Base-by-base conservation (phyloP, 2,329 filamentous ascomycete species). In the Verticillium zaregamsianum region DNA sequence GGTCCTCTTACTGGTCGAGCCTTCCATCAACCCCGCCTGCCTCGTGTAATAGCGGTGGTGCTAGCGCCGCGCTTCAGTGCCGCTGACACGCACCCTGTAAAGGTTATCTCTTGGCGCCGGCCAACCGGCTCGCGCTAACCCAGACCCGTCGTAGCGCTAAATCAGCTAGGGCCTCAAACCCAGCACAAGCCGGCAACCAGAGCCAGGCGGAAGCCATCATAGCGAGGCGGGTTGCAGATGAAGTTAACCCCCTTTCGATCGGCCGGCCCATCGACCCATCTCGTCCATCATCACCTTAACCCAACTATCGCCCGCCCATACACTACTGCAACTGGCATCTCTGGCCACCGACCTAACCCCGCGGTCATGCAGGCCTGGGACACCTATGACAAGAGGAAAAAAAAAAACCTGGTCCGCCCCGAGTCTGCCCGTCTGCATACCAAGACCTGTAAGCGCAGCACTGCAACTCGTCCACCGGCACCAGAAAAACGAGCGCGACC, bases 51-150 rank as follows among this genome's bases (percentile, higher is more conserved):
- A 52, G 45, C 20, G 45, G 9, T 52, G 8, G 55, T 58, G 35
- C 17, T 58, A 58, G 57, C 25, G 57, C 45, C 57, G 57, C 57
- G 57, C 57, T 58, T 58, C 39, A 49, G 25, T 58, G 57, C 28
- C 39, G 57, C 39, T 58, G 57, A 40, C 40, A 49, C 57, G 57
- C 37, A 31, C 23, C 25, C 15, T 49, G 45, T 23, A 52, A 49
- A 49, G 57, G 57, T 58, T 58, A 58, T 58, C 57, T 58, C 57
- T 58, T 58, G 57, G 57, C 57, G 28, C 57, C 37, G 45, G 3
- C 45, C 45, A 20, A 23, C 45, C 45, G 45, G 45, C 45, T 28
- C 20, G 20, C 45, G 45, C 45, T 52, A 28, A 12, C 8, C 45
- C 45, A 12, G 45, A 52, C 45, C 45, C 45, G 20, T 52, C 45